phyloP scores from a whole-genome alignment of 169 alveolate species.

The Ichthyophthirius multifiliis region DNA sequence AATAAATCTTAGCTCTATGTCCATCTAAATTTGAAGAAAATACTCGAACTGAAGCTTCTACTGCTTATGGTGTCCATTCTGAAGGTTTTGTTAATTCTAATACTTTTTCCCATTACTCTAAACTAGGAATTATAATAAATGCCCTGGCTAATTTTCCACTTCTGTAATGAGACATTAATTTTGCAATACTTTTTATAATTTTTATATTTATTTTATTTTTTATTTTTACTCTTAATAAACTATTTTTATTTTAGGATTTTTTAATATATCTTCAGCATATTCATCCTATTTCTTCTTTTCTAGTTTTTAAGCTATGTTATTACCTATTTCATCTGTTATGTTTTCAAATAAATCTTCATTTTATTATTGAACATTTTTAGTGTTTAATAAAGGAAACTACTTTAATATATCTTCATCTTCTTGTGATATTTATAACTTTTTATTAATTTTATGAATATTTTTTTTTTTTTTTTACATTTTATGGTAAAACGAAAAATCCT shows the following conservation, averaged over 20 bases:
- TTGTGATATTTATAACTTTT: slow-evolving; percentile 32
- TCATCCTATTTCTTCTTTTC: slow-evolving; percentile 48
- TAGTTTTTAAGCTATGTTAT: not conserved
- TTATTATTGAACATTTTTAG: slow-evolving; percentile 10
- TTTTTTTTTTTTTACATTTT: slow-evolving; percentile 1
- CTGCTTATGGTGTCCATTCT: slow-evolving; percentile 95
- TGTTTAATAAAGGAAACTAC: slow-evolving; percentile 12
- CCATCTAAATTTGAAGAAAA: slow-evolving; percentile 87
- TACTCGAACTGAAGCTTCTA: slow-evolving; percentile 89
- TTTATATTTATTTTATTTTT: slow-evolving; percentile 16
- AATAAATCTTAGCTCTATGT: slow-evolving; percentile 70
- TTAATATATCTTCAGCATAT: slow-evolving; percentile 20
- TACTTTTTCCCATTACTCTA: slow-evolving; percentile 94
- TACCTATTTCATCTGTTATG: not conserved
- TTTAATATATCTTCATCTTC: slow-evolving; percentile 58
- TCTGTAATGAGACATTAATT: slow-evolving; percentile 80
- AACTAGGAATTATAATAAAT: slow-evolving; percentile 89
- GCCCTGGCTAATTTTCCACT: slow-evolving; percentile 95
- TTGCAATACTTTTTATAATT: slow-evolving; percentile 70
- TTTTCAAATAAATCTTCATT: slow-evolving; percentile 30
- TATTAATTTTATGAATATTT: not conserved
- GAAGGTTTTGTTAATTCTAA: slow-evolving; percentile 91
- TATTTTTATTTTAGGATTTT: slow-evolving; percentile 42
- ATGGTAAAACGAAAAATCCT: slow-evolving; percentile 56
- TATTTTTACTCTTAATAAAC: slow-evolving; percentile 35